Conservation (phyloP, 2,329 filamentous ascomycete genomes). For the Colletotrichum navitas region DNA sequence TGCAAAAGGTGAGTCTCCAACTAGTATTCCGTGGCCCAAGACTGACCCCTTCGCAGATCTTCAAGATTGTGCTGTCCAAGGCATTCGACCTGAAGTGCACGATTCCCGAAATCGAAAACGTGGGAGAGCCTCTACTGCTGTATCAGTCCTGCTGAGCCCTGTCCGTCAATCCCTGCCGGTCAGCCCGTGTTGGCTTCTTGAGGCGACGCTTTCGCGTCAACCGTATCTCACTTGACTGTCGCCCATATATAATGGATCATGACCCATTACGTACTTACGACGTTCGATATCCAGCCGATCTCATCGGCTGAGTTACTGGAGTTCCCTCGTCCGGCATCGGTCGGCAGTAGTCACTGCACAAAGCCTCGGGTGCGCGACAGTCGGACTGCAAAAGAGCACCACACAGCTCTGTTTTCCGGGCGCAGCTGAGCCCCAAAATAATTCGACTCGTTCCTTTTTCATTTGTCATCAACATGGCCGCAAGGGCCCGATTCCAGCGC, state of each 20-base stretch:
- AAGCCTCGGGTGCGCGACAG: slow-evolving; percentile 23
- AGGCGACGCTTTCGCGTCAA: slow-evolving; percentile 4
- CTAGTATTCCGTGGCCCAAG: slow-evolving; percentile 21
- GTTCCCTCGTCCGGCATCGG: slow-evolving; percentile 3
- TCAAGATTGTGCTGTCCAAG: slow-evolving; percentile 99
- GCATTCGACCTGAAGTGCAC: slow-evolving; percentile 99
- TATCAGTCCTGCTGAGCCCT: slow-evolving; percentile 75
- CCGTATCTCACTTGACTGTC: slow-evolving; percentile 23
- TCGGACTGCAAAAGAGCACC: slow-evolving; percentile 30
- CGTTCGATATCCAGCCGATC: slow-evolving; percentile 35
- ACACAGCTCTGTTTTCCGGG: slow-evolving; percentile 21
- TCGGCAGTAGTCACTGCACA: slow-evolving; percentile 6
- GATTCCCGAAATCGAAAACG: slow-evolving; percentile 98
- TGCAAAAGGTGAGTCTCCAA: slow-evolving; percentile 81
- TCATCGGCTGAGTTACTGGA: slow-evolving; percentile 33
- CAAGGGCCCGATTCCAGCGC: slow-evolving; percentile 27
- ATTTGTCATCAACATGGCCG: slow-evolving; percentile 37
- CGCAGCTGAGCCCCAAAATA: slow-evolving; percentile 26
- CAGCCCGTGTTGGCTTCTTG: slow-evolving; percentile 15
- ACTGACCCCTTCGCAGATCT: slow-evolving; percentile 74
- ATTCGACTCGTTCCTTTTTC: slow-evolving; percentile 27
- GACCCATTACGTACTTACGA: slow-evolving; percentile 43
- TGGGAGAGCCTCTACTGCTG: slow-evolving; percentile 93
- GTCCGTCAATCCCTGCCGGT: background rate
- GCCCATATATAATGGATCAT: slow-evolving; percentile 40